Evolutionary conservation across 2,329 filamentous ascomycete genomes (phyloP), one percentile per base, ranked within the genome.

Genomic region (Ophiostoma triangulosporum): DNA sequence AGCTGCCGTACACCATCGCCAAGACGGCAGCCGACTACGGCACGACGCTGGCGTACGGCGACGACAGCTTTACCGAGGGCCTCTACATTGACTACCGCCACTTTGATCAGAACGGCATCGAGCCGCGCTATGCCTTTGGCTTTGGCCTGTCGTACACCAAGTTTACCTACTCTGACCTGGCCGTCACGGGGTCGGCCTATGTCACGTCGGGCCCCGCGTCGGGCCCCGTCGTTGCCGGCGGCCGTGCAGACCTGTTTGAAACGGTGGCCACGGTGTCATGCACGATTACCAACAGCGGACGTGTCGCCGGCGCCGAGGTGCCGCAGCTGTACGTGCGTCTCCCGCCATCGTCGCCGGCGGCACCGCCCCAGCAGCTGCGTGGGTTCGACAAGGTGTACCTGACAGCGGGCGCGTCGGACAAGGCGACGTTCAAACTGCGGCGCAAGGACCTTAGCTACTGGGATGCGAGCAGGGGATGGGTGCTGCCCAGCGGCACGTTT

Each of bases 81-180:
- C 61, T 84, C 1, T 81, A 74, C 60, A 73, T 84, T 58, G 80
- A 84, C 64, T 84, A 84, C 63, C 74, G 80, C 31, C 75, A 80
- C 65, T 83, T 84, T 62, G 71, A 81, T 59, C 70, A 74, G 53
- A 69, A 71, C 8, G 69, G 68, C 35, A 78, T 83, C 57, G 73
- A 68, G 27, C 78, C 81, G 1, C 72, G 79, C 8, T 85, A 76
- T 60, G 78, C 79, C 55, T 85, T 84, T 58, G 81, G 81, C 6
- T 78, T 78, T 60, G 81, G 81, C 0, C 68, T 85, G 26, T 73
- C 81, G 14, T 88, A 86, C 68, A 86, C 84, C 1, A 80, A 73
- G 26, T 88, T 86, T 66, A 72, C 73, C 29, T 82, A 80, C 63
- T 72, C 75, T 15, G 67, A 71, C 54, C 69, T 83, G 11, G 67